These are phyloP conservation scores for Flaveria ramosissima DNA, from an alignment of 129 eudicot genomes.

Conservation along the genomic window DNA sequence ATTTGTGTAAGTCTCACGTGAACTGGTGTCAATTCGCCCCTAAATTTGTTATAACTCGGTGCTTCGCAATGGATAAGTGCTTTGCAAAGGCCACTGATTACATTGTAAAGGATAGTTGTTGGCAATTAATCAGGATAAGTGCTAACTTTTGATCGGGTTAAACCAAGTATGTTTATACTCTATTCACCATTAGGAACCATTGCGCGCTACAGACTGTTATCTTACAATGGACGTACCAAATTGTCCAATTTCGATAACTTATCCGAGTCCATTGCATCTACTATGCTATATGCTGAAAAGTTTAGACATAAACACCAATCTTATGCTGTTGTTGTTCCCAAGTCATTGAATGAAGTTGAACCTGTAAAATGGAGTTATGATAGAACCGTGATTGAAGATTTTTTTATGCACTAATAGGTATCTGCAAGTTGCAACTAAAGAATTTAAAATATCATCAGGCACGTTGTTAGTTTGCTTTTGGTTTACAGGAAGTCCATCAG, in stretches of 20 bases:
- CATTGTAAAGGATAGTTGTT: neutral
- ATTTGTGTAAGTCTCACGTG: too few species aligned
- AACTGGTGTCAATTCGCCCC: too few species aligned
- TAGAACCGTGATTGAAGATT: neutral
- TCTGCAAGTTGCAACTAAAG: neutral
- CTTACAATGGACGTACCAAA: neutral
- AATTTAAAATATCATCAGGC: neutral
- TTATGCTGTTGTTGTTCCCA: neutral
- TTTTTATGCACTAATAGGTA: neutral
- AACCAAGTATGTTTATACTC: too few species aligned
- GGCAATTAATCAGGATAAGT: neutral
- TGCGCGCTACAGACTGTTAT: neutral
- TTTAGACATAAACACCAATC: neutral
- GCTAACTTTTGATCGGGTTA: neutral
- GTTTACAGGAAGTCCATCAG: too few species aligned
- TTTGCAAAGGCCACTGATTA: neutral
- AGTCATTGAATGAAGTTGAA: neutral
- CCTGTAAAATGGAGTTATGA: neutral
- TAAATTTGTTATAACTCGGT: too few species aligned
- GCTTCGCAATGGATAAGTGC: too few species aligned
- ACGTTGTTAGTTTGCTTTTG: neutral
- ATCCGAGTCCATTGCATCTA: neutral
- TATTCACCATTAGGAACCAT: neutral
- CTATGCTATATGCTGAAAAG: neutral
- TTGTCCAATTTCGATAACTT: neutral